These are phyloP conservation scores for Mucor piriformis DNA, from an alignment of 371 early-diverging fungal genomes.

Conservation along the genomic window DNA sequence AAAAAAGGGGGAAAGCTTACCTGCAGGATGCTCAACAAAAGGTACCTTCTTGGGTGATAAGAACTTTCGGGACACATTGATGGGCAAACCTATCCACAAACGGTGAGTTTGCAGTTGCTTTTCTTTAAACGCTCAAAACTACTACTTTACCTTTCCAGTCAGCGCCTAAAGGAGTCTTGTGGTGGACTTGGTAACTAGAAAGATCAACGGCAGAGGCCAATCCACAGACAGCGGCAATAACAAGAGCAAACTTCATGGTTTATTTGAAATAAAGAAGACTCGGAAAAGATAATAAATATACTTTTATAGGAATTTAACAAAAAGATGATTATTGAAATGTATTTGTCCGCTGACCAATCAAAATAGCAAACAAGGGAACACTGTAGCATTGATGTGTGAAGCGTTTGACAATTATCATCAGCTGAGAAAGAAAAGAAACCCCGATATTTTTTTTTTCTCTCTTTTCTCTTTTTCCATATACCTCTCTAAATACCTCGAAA, in stretches of 20 bases:
- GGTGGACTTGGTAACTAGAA: neutral
- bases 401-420: too few species aligned
- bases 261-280: too few species aligned
- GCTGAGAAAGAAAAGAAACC: too few species aligned
- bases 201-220: neutral
- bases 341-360: too few species aligned
- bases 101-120: too few species aligned
- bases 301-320: too few species aligned
- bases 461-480: too few species aligned
- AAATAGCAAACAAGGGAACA: too few species aligned
- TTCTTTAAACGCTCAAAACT: too few species aligned
- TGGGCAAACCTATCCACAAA: constrained; percentile 23
- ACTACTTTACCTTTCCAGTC: constrained; percentile 31
- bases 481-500: too few species aligned
- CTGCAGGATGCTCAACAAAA: constrained; percentile 48
- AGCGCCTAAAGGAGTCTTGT: constrained; percentile 30
- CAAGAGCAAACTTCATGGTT: neutral
- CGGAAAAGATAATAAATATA: neutral
- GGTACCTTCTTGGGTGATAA: constrained; percentile 48
- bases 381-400: too few species aligned
- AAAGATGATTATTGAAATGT: neutral
- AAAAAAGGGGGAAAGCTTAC: neutral
- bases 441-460: too few species aligned
- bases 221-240: neutral
- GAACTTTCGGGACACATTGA: constrained; percentile 44